Base-by-base conservation (phyloP, 768 basidiomycete genomes). In the Daedalea quercina region DNA sequence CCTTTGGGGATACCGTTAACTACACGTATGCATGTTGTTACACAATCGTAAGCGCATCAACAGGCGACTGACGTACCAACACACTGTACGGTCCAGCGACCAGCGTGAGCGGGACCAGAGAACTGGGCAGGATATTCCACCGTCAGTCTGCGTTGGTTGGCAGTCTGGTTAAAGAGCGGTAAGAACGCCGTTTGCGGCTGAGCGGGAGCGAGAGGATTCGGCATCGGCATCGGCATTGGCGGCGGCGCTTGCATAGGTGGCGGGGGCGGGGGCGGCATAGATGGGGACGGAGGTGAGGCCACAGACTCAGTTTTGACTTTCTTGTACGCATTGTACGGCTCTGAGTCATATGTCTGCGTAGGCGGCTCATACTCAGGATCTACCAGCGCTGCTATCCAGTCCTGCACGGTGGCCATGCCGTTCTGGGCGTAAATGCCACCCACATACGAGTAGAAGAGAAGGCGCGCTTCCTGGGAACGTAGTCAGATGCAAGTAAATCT, bases 1-100 rank as follows among this genome's bases (percentile, higher is more conserved):
- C 87, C 87, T 60, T 81, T 86, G 61, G 71, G 70, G 53, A 86
- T 79, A 1, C 84, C 85, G 59, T 88, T 84, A 47, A 87, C 88
- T 88, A 15, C 4, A 40, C n/a, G n/a, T n/a, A n/a, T n/a, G n/a
- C n/a, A n/a, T n/a, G n/a, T n/a, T n/a, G 52, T 9, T 13, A 25
- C 42, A 11, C 11, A 22, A 12, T 9, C 24, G 44, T 49, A 13
- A 43, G 44, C 13, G 44, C 35, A 42, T 34, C 20, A 57, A 47
- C 11, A 1, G 40, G 15, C 20, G n/a, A 42, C 34, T 28, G 35
- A 67, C 82, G 70, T 65, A 88, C 87, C 86, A 55, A 85, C 66
- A 66, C 87, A 90, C 51, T 73, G 73, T 33, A 83, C 80, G 35
- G 65, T 72, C 87, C 87, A 90, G 54, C 72, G 74, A 24, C 81